Base-by-base conservation (phyloP, 208 protist species). In the Acanthamoeba royreba region DNA sequence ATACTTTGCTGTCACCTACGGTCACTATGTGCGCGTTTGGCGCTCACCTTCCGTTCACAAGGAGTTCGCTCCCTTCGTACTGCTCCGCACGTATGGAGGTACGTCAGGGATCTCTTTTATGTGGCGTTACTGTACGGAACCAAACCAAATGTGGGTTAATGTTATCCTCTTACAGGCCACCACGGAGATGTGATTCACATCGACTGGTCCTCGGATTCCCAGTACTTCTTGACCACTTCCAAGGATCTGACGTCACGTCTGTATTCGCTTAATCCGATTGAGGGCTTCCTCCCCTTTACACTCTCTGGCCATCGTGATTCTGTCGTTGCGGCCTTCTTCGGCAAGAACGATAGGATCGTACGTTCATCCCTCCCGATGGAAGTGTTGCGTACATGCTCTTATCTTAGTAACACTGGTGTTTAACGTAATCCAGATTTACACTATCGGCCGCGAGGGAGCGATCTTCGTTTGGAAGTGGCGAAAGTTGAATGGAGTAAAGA, bases 31-130 rank as follows among this genome's bases (percentile, higher is more conserved):
- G 38, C 95, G 96, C 53, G 94, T 97, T 33, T 97, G 96, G 96
- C 52, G 88, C 17, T 92, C 96, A n/a, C 96, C 96, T 4, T 28
- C 66, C 2, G 22, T 92, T 25, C 38, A 92, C 11, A 52, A 35
- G 19, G 92, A 97, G 77, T 98, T 97, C 89, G 88, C 95, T 47
- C 96, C 96, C 28, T 96, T 98, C 81, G 66, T 94, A 11, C 95
- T 97, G 19, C 85, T 94, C 66, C 93, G 94, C 43, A 95, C 87
- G 4, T 97, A 97, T 89, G 74, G 74, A 15, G 74, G 74, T 85
- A 85, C 22, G 9, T n/a, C n/a, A n/a, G n/a, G n/a, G n/a, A 15
- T 69, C n/a, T 69, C 66, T 28, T 63, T 9, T 28, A 1, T 8
- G 17, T 19, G 13, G 55, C 4, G 19, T 66, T 25, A 28, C 5